Evolutionary conservation across 129 eudicot genomes (phyloP).

Genomic region (Lonicera japonica): DNA sequence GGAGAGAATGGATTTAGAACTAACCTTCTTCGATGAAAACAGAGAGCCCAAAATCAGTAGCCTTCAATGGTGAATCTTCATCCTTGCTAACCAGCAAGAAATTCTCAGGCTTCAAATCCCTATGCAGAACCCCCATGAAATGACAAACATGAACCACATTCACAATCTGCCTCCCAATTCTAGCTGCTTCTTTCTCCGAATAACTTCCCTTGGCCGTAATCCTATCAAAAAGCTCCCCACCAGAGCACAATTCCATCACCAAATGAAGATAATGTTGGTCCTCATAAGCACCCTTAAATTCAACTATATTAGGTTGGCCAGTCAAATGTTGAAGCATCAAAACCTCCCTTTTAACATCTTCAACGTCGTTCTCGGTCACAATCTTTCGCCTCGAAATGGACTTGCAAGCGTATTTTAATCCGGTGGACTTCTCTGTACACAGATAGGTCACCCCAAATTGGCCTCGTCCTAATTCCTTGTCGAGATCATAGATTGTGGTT

Average conservation of each 20-base stretch:
- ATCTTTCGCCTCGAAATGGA: constrained; percentile 67
- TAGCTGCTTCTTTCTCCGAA: constrained; percentile 83
- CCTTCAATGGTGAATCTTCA: constrained; percentile 61
- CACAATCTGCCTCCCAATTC: constrained; percentile 76
- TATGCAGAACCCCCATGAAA: constrained; percentile 94
- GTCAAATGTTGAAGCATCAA: constrained; percentile 70
- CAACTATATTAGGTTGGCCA: constrained; percentile 86
- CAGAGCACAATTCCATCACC: constrained; percentile 91
- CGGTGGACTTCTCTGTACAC: constrained; percentile 60
- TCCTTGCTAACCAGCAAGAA: constrained; percentile 70
- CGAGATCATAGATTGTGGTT: constrained; percentile 38
- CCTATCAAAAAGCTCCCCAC: constrained; percentile 90
- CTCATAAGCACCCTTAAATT: constrained; percentile 85
- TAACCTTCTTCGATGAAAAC: constrained; percentile 91
- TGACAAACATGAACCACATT: constrained; percentile 93
- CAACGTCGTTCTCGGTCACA: constrained; percentile 43
- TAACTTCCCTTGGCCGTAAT: constrained; percentile 65
- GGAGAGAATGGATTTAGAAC: constrained; percentile 6
- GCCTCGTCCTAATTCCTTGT: constrained; percentile 78
- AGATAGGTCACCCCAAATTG: constrained; percentile 82
- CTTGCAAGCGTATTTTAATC: constrained; percentile 66
- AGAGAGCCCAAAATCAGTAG: constrained; percentile 91
- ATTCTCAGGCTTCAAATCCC: constrained; percentile 93
- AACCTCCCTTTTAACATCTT: constrained; percentile 74
- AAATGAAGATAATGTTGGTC: constrained; percentile 49